phyloP scores from a whole-genome alignment of 2,329 filamentous ascomycete genomes.

The Penicillium crustosum region DNA sequence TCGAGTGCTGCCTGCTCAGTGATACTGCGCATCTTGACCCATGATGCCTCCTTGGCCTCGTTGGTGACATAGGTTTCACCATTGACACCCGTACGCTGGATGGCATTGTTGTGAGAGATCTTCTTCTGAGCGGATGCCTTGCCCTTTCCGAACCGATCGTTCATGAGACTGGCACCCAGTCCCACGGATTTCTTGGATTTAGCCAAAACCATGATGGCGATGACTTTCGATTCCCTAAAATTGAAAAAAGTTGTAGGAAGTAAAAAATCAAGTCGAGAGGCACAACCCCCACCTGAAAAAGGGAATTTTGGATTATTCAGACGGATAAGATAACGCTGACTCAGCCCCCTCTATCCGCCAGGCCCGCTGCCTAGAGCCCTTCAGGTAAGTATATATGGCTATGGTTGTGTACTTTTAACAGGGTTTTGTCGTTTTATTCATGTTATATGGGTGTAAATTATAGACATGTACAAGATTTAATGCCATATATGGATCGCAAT shows the following conservation, averaged over 20 bases:
- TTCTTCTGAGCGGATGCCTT: constrained; percentile 82
- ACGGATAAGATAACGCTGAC: constrained; percentile 35
- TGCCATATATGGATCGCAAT: no score
- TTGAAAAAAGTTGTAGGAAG: constrained; percentile 16
- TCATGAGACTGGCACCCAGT: constrained; percentile 97
- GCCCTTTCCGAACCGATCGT: constrained; percentile 93
- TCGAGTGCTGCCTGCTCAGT: constrained; percentile 96
- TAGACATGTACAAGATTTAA: neutral
- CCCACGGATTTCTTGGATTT: constrained; percentile 96
- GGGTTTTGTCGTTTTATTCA: neutral
- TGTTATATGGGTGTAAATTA: neutral
- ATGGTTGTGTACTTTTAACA: neutral
- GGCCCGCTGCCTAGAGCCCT: neutral
- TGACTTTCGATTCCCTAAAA: constrained; percentile 3
- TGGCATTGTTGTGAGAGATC: constrained; percentile 61
- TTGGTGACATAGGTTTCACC: constrained; percentile 92
- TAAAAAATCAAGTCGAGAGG: constrained; percentile 12
- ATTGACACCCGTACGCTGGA: constrained; percentile 69
- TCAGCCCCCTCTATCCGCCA: constrained; percentile 16
- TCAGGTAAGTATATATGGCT: neutral
- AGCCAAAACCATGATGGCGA: constrained; percentile 65
- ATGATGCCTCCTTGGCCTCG: constrained; percentile 83
- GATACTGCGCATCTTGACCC: constrained; percentile 99
- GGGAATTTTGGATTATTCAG: constrained; percentile 30
- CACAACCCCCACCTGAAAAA: constrained; percentile 29